These are phyloP conservation scores for maize (Zea mays) DNA, from an alignment of 176 grass and related monocot genomes.

Conservation along the genomic window DNA sequence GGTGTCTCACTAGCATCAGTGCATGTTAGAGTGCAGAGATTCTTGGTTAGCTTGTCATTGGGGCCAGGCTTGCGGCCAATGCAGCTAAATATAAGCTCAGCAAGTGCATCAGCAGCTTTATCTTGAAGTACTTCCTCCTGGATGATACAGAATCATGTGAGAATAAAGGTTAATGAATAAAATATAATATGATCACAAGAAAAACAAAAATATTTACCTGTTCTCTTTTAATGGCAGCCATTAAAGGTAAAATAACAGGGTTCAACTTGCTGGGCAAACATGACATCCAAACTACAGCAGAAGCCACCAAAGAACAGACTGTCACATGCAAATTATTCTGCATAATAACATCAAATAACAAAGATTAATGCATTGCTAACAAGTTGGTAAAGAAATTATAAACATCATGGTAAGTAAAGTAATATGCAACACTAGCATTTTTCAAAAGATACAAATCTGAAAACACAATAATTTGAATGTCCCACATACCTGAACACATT, in stretches of 20 bases:
- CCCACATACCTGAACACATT: constrained; percentile 86
- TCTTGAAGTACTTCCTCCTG: constrained; percentile 98
- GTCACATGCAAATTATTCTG: constrained; percentile 99
- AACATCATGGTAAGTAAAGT: constrained; percentile 3
- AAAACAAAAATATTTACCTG: constrained; percentile 53
- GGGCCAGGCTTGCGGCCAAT: constrained; percentile 94
- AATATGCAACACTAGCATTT: constrained; percentile 12
- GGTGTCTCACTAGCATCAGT: constrained; percentile 82
- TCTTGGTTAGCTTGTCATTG: constrained; percentile 95
- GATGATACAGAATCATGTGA: constrained; percentile 42
- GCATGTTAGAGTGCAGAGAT: constrained; percentile 87
- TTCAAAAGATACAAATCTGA: constrained; percentile 29
- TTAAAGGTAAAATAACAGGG: constrained; percentile 98
- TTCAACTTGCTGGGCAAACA: constrained; percentile 84
- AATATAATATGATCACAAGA: constrained; percentile 28
- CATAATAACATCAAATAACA: constrained; percentile 42
- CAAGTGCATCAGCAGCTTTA: constrained; percentile 95
- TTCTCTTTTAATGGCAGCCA: constrained; percentile 97
- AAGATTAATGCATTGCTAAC: constrained; percentile 22
- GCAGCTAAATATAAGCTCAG: constrained; percentile 89
- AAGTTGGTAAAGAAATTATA: background rate
- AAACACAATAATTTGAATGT: background rate
- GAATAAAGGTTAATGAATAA: constrained; percentile 18
- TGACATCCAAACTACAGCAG: constrained; percentile 87
- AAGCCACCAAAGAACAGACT: constrained; percentile 84